Conservation (phyloP, 495 filamentous ascomycete species). For the Hypomontagnella monticulosa region DNA sequence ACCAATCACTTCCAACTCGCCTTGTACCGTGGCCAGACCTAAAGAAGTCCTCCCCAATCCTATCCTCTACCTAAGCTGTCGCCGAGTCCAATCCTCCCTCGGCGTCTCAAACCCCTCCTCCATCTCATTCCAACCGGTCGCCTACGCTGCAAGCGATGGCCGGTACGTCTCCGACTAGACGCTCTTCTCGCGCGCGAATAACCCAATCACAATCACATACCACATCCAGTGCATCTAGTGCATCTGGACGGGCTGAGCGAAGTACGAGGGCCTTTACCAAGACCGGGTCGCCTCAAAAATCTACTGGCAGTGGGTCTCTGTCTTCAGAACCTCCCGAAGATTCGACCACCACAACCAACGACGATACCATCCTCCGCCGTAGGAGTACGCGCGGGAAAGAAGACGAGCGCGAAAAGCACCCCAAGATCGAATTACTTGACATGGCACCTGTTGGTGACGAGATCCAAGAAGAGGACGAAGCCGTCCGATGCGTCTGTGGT, state of each 20-base stretch:
- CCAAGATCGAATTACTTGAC: conserved; percentile 60
- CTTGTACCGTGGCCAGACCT: conserved; percentile 12
- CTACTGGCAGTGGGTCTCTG: conserved; percentile 73
- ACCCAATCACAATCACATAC: conserved; percentile 80
- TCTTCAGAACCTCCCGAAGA: conserved; percentile 86
- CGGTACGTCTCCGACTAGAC: conserved; percentile 73
- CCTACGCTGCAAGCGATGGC: conserved; percentile 57
- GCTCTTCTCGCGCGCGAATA: conserved; percentile 89
- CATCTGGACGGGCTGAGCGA: conserved; percentile 70
- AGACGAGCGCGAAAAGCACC: conserved; percentile 50
- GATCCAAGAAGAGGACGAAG: conserved; percentile 85
- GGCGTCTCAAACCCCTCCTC: conserved; percentile 13
- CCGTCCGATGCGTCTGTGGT: conserved; percentile 94
- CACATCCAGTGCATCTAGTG: conserved; percentile 79
- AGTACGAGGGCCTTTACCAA: conserved; percentile 77
- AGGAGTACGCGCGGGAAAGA: conserved; percentile 70
- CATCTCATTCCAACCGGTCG: conserved; percentile 42
- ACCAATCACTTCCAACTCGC: conserved; percentile 35
- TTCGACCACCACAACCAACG: conserved; percentile 45
- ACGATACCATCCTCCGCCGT: conserved; percentile 59
- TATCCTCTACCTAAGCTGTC: conserved; percentile 11
- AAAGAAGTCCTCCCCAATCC: conserved; percentile 17
- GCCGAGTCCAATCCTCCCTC: conserved; percentile 14
- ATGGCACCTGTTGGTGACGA: conserved; percentile 68
- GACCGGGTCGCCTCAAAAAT: conserved; percentile 75